Evolutionary conservation across 2,329 filamentous ascomycete genomes (phyloP), one percentile per base, ranked within the genome.

Genomic region (Raffaelea albimanens): DNA sequence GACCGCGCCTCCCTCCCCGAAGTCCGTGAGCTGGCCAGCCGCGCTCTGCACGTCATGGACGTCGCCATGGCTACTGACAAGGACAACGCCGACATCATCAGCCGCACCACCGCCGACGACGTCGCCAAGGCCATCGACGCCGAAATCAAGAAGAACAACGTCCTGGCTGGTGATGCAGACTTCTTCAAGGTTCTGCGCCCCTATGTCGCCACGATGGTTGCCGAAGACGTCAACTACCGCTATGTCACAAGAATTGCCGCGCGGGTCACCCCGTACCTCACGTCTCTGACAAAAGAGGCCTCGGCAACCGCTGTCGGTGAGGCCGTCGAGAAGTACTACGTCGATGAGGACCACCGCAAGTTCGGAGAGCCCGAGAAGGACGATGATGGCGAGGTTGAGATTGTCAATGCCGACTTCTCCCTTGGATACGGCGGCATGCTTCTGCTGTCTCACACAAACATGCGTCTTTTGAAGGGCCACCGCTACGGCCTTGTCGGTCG

Each of bases 361-460:
- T 94, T 81, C 58, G 91, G 90, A 54, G 80, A 84, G 46, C 87
- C 89, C 2, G 75, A 87, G 55, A 86, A 90, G 65, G 87, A 93
- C 52, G 88, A 96, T 51, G 87, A 94, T 51, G 90, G 89, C 50
- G 93, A 98, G 68, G 75, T 84, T 20, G 93, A 97, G 67, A 95
- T 98, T 61, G 93, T 98, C 63, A 97, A 98, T 59, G 91, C 93
- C 41, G 85, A 93, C 62, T 98, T 98, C 72, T 98, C 93, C 19
- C 79, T 98, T 21, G 93, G 90, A 43, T 98, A 98, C 61, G 93
- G 93, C 63, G 93, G 93, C 60, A 97, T 96, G 90, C 80, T 98
- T 56, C 73, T 98, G 52, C 78, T 98, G 20, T 96, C 89, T 5
- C 93, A 97, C 70, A 96, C 93, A 56, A 97, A 96, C 64, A 74